A percentile compares a stretch with the other conserved stretches of the same genome.
phyloP scores from a whole-genome alignment of 1,284 basidiomycete species.

The Leccinum subspadiceum region DNA sequence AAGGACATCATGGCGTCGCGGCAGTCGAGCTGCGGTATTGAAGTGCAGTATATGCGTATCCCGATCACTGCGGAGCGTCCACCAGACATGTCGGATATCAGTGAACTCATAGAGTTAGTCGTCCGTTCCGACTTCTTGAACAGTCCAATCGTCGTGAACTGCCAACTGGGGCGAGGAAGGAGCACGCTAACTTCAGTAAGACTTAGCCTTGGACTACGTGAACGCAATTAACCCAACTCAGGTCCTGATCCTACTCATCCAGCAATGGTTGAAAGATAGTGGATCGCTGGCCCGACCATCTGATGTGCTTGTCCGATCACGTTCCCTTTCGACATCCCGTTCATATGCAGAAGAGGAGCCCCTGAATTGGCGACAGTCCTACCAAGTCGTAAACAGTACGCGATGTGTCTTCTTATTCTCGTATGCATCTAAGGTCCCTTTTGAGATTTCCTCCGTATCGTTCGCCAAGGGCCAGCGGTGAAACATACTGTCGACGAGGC shows the following conservation, averaged over 20 bases:
- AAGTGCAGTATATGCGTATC: conserved; percentile 80
- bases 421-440: conserved; percentile 8
- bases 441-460: conserved; percentile 86
- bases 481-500: conserved; percentile 90
- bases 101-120: conserved; percentile 81
- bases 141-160: conserved; percentile 92
- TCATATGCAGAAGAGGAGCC: conserved; percentile 31
- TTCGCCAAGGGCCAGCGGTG: conserved; percentile 85
- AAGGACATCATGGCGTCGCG: conserved; percentile 86
- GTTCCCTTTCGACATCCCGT: conserved; percentile 42
- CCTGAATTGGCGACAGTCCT: conserved; percentile 57
- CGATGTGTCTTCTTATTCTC: conserved; percentile 4
- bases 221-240: conserved; percentile 29
- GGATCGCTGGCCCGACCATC: conserved; percentile 41
- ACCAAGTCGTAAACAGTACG: conserved; percentile 79
- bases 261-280: conserved; percentile 74
- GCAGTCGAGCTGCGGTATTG: conserved; percentile 45
- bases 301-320: conserved; percentile 30
- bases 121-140: conserved; percentile 69
- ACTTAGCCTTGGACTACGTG: conserved; percentile 3
- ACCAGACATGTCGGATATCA: conserved; percentile 69
- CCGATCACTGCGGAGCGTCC: conserved; percentile 86
- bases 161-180: conserved; percentile 93
- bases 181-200: conserved; percentile 85
- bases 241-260: conserved; percentile 85